These are phyloP conservation scores for Penicillium roqueforti DNA, from an alignment of 495 filamentous ascomycete genomes.

Conservation along the genomic window DNA sequence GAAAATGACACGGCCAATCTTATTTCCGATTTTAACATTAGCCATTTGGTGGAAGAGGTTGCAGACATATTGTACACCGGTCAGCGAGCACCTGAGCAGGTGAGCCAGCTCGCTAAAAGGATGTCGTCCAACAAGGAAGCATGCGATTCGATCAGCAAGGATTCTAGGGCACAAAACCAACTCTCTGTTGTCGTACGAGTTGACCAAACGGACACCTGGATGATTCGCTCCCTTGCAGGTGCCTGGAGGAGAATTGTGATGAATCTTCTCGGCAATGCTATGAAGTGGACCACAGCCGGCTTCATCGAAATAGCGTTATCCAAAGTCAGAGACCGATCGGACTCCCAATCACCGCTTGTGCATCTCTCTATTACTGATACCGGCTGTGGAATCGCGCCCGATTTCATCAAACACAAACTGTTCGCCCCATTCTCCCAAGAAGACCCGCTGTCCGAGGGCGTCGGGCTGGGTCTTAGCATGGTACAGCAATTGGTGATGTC, in stretches of 20 bases:
- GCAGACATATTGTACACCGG: slow-evolving; percentile 56
- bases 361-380: slow-evolving; percentile 59
- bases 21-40: slow-evolving; percentile 42
- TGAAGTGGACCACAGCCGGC: slow-evolving; percentile 62
- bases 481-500: slow-evolving; percentile 59
- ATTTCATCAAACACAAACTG: slow-evolving; percentile 60
- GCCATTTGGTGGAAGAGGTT: slow-evolving; percentile 54
- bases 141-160: neutral
- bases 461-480: slow-evolving; percentile 66
- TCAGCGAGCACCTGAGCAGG: slow-evolving; percentile 13
- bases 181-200: slow-evolving; percentile 55
- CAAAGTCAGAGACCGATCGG: slow-evolving; percentile 22
- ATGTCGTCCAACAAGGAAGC: neutral
- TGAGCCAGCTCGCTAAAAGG: neutral
- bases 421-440: slow-evolving; percentile 73
- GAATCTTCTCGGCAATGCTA: slow-evolving; percentile 68
- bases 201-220: slow-evolving; percentile 46
- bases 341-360: slow-evolving; percentile 18
- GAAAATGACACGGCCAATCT: slow-evolving; percentile 15
- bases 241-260: slow-evolving; percentile 63
- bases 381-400: slow-evolving; percentile 61
- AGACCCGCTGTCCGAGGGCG: slow-evolving; percentile 58
- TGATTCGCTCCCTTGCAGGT: slow-evolving; percentile 55
- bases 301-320: slow-evolving; percentile 55
- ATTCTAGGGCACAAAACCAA: slow-evolving; percentile 10